Evolutionary conservation across 2,329 filamentous ascomycete genomes (phyloP).

Genomic region (Talaromyces sp.): DNA sequence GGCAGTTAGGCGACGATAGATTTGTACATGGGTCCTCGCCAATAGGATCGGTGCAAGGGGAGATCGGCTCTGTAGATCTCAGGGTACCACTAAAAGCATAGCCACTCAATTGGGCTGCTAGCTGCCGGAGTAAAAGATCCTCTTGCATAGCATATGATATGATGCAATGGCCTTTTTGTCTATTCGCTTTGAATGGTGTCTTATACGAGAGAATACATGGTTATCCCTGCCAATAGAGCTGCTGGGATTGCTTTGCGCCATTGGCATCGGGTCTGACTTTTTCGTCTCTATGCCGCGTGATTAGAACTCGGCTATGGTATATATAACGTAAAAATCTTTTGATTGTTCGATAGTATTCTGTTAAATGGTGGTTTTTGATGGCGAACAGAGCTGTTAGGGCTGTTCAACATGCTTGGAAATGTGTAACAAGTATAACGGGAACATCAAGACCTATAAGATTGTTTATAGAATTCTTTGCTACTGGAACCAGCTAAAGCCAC

Average conservation of each 20-base stretch:
- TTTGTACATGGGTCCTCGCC: neutral
- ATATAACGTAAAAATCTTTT: neutral
- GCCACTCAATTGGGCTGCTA: neutral
- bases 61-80: slow-evolving; percentile 9
- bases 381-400: neutral
- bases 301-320: neutral
- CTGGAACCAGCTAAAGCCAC: too few relatives aligned
- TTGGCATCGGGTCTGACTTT: neutral
- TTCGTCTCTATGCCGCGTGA: neutral
- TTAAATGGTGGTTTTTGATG: neutral
- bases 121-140: neutral
- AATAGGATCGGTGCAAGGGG: neutral
- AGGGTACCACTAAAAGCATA: neutral
- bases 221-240: neutral
- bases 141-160: neutral
- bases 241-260: neutral
- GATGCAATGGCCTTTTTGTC: neutral
- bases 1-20: neutral
- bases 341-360: neutral
- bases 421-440: too few relatives aligned
- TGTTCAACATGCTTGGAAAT: neutral
- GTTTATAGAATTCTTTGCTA: neutral
- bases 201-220: neutral
- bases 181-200: neutral
- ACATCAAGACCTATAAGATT: neutral